Evolutionary conservation across 495 filamentous ascomycete species (phyloP).

Genomic region (Neurospora sp.): DNA sequence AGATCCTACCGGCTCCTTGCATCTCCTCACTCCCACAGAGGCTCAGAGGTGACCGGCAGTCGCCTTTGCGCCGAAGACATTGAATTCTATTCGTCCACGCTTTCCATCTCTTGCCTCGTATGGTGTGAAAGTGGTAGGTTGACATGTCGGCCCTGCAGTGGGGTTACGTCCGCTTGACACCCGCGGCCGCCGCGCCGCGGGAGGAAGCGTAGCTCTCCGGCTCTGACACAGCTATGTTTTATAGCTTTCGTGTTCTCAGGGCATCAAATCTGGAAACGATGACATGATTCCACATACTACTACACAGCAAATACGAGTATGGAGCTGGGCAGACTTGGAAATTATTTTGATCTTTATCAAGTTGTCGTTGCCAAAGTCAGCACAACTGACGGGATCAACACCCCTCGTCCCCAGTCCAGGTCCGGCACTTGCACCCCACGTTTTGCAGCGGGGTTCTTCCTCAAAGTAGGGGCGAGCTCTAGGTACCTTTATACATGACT

Average conservation of each 20-base stretch:
- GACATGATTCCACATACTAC: neutral
- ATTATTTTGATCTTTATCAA: neutral
- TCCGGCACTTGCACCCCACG: neutral
- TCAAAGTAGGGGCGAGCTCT: neutral
- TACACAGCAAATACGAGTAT: neutral
- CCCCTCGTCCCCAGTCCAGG: neutral
- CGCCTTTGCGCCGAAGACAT: neutral
- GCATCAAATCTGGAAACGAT: neutral
- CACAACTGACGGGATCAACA: neutral
- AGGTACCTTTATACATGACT: neutral
- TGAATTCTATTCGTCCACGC: neutral
- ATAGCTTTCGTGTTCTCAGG: neutral
- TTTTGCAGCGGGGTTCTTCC: neutral
- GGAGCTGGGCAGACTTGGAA: neutral
- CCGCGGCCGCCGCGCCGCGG: neutral
- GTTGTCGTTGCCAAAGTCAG: neutral
- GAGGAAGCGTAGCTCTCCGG: neutral
- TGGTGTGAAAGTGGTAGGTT: neutral
- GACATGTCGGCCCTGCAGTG: neutral
- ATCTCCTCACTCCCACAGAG: neutral
- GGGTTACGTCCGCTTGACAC: neutral
- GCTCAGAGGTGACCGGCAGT: neutral
- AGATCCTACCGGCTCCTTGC: neutral
- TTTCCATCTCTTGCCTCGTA: neutral
- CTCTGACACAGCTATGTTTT: neutral